Percentiles rank a stretch among this genome's conserved stretches.
Conservation (phyloP, 2,329 filamentous ascomycete species). For the Cladophialophora yegresii region DNA sequence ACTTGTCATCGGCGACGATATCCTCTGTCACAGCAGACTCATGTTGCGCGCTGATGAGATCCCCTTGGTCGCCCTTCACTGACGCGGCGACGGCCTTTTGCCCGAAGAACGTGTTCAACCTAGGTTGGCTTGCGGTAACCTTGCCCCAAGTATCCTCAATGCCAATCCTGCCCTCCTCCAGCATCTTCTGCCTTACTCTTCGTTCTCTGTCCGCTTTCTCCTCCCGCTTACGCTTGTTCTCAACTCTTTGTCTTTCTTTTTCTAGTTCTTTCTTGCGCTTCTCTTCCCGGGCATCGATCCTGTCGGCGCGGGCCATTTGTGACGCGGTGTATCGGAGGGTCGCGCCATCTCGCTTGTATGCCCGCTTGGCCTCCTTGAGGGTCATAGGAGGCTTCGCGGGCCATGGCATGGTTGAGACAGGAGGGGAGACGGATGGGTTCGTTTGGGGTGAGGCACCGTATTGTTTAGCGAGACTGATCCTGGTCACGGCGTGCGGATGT, state of each 20-base stretch:
- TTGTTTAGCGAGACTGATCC: background rate
- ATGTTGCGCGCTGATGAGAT: background rate
- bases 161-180: slow-evolving; percentile 34
- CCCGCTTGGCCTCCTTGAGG: slow-evolving; percentile 36
- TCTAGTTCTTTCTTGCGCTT: slow-evolving; percentile 30
- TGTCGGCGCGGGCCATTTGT: slow-evolving; percentile 34
- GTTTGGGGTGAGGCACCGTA: background rate
- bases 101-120: slow-evolving; percentile 35
- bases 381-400: slow-evolving; percentile 34
- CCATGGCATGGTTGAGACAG: slow-evolving; percentile 26
- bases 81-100: slow-evolving; percentile 6
- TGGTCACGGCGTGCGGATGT: slow-evolving; percentile 1
- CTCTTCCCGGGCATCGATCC: slow-evolving; percentile 31
- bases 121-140: slow-evolving; percentile 34
- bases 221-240: slow-evolving; percentile 35
- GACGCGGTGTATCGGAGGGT: slow-evolving; percentile 32
- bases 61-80: slow-evolving; percentile 2
- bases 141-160: slow-evolving; percentile 37
- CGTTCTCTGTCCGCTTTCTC: slow-evolving; percentile 34
- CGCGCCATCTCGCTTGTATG: slow-evolving; percentile 31
- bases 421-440: background rate
- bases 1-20: background rate
- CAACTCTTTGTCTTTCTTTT: slow-evolving; percentile 29
- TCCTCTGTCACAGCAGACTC: background rate
- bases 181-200: slow-evolving; percentile 28